Base-by-base conservation (phyloP, 140 eudicot species). In the Oenanthe javanica region DNA sequence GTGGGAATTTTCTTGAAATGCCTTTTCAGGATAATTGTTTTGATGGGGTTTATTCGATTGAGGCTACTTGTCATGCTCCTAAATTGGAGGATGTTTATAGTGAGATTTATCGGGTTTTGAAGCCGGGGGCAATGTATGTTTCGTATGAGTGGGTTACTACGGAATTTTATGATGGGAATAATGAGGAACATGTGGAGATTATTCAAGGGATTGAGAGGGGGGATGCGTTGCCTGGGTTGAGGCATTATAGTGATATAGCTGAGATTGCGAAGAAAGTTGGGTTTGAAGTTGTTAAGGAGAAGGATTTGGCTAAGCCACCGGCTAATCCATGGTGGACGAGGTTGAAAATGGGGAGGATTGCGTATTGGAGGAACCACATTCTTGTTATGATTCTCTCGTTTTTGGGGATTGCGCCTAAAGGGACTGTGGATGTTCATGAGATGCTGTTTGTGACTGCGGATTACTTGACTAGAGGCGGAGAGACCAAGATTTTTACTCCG, bases 31-130 rank as follows among this genome's bases (percentile, higher is more conserved):
- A 89, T 54, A 57, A 84, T 27, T 76, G 79, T 55, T 94, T 94
- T 67, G 97, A 94, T 85, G 99, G 99, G 0, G 98, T 89, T 45
- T 94, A 92, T 85, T 90, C 98, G 31, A 94, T 94, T 71, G 98
- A 94, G 46, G 98, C 98, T 63, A 92, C 98, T 0, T 94, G 97
- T 48, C 98, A 94, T 82, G 98, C 99, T 47, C 99, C 99, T 19
- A 88, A 89, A 59, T 82, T 94, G 2, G 94, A 94, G 31, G 97
- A 92, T 3, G 97, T 94, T 0, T 94, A 92, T 80, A 27, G 85
- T 27, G 97, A 94, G 91, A 88, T 94, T 75, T 94, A 76, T 84
- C 78, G 98, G 83, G 98, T 94, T 64, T 82, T 94, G 72, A 94
- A 90, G 61, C 97, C 98, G 4, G 98, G 98, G 40, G 21, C 93